phyloP scores from a whole-genome alignment of 768 basidiomycete genomes.

The Austroboletus eburneus region DNA sequence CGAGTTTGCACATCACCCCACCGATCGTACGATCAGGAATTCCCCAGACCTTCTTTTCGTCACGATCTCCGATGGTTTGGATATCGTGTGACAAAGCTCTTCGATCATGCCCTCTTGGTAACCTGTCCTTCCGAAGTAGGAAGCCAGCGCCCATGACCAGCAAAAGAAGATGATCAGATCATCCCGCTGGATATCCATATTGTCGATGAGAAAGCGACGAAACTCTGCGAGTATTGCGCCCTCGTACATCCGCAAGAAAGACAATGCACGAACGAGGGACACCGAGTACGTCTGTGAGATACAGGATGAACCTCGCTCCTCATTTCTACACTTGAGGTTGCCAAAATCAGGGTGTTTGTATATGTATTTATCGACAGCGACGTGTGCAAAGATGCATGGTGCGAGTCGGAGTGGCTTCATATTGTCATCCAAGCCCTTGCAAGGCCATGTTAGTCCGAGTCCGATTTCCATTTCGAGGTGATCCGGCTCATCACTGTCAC shows the following conservation, averaged over 20 bases:
- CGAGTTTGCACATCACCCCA: slow-evolving; percentile 12
- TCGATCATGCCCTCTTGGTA: slow-evolving; percentile 12
- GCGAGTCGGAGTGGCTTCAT: neutral
- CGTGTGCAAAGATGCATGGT: slow-evolving; percentile 18
- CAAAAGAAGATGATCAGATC: slow-evolving; percentile 20
- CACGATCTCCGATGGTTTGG: slow-evolving; percentile 1
- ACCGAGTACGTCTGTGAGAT: slow-evolving; percentile 10
- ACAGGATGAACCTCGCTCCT: slow-evolving; percentile 12
- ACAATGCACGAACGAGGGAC: slow-evolving; percentile 10
- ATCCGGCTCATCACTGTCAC: no score
- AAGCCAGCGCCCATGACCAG: slow-evolving; percentile 11
- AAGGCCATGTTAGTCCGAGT: no score
- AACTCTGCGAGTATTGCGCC: slow-evolving; percentile 5
- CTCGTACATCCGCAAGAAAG: slow-evolving; percentile 13
- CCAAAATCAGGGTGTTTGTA: neutral
- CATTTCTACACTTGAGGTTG: slow-evolving; percentile 16
- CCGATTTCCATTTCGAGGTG: no score
- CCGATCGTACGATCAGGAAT: slow-evolving; percentile 17
- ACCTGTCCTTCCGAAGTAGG: slow-evolving; percentile 16
- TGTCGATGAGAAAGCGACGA: slow-evolving; percentile 7
- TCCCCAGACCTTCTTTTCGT: slow-evolving; percentile 6
- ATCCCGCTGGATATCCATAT: slow-evolving; percentile 6
- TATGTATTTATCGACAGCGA: slow-evolving; percentile 12
- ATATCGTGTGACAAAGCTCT: slow-evolving; percentile 12
- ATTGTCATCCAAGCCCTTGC: no score